Base-by-base conservation (phyloP, 2,329 filamentous ascomycete species). In the Davidsoniella eucalypti region DNA sequence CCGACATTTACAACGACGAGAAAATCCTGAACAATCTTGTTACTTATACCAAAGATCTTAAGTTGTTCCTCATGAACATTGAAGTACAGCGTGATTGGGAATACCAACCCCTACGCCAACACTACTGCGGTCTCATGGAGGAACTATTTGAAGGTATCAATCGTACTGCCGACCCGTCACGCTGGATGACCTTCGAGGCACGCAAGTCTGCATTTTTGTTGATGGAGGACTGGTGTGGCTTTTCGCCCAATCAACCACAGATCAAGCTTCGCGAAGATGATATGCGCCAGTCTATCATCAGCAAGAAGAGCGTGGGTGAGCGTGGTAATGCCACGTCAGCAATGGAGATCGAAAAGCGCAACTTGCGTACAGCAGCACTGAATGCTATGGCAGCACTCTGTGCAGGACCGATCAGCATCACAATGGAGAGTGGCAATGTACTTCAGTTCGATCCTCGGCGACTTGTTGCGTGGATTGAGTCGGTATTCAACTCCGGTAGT, bases 141-240 rank as follows among this genome's bases (percentile, higher is more conserved):
- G 85, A 88, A 53, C 69, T 98, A 0, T 98, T 94, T 56, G 86
- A 94, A 57, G 87, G 86, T 5, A 87, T 95, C 58, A 92, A 90
- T 57, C 76, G 81, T 47, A 87, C 87, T 0, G 80, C 80, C 54
- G 86, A 95, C 54, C 84, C 87, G 1, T 82, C 86, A 4, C 76
- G 87, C 29, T 98, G 92, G 90, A 92, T 98, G 78, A 88, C 92
- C 0, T 98, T 98, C 60, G 92, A 98, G 62, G 86, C 88, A 10
- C 75, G 93, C 39, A 94, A 95, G 61, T 95, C 92, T 4, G 84
- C 90, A 0, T 98, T 98, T 61, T 82, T 88, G 0, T 68, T 98
- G 44, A 96, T 98, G 88, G 92, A 98, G 64, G 90, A 96, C 56
- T 98, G 93, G 93, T 98, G 92, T 61, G 92, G 92, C 2, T 95